Percentiles rank a stretch among this genome's conserved stretches.
Evolutionary conservation across 495 filamentous ascomycete genomes (phyloP).

Genomic region (Aspergillus conjunctus): DNA sequence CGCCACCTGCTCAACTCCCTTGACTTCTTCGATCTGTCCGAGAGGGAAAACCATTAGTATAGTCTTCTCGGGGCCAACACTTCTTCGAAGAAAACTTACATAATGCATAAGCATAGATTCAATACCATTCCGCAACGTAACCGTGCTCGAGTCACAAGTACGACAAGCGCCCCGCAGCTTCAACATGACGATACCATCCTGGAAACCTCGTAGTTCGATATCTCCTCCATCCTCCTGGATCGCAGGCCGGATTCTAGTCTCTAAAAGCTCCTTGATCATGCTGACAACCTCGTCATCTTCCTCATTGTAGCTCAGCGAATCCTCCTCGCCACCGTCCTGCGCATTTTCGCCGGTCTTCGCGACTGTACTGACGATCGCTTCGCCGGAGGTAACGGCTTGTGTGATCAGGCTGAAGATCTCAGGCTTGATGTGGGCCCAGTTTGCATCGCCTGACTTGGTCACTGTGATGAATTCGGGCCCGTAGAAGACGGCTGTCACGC

Average conservation of each 20-base stretch:
- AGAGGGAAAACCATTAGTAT: conserved; percentile 13
- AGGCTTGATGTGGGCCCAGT: conserved; percentile 93
- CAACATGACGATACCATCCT: conserved; percentile 79
- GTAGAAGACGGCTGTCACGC: conserved; percentile 92
- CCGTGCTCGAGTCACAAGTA: conserved; percentile 93
- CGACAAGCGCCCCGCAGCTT: conserved; percentile 92
- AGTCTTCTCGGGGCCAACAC: conserved; percentile 44
- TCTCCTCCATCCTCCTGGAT: conserved; percentile 98
- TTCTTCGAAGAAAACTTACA: conserved; percentile 42
- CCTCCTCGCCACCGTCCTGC: conserved; percentile 57
- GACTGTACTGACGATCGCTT: conserved; percentile 74
- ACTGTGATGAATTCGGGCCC: conserved; percentile 95
- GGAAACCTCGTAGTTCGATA: conserved; percentile 90
- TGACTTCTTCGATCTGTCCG: conserved; percentile 86
- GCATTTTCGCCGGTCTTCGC: conserved; percentile 60
- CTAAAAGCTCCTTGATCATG: conserved; percentile 98
- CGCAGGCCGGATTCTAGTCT: conserved; percentile 89
- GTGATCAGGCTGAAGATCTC: conserved; percentile 96
- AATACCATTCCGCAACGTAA: conserved; percentile 94
- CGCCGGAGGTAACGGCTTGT: conserved; percentile 79
- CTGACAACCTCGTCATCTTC: conserved; percentile 90
- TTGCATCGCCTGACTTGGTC: conserved; percentile 80
- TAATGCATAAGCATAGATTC: conserved; percentile 96
- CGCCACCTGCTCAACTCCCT: conserved; percentile 87
- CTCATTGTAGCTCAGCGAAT: conserved; percentile 77